Base-by-base conservation (phyloP, 768 basidiomycete genomes). In the Pleurotus tuber-regium region DNA sequence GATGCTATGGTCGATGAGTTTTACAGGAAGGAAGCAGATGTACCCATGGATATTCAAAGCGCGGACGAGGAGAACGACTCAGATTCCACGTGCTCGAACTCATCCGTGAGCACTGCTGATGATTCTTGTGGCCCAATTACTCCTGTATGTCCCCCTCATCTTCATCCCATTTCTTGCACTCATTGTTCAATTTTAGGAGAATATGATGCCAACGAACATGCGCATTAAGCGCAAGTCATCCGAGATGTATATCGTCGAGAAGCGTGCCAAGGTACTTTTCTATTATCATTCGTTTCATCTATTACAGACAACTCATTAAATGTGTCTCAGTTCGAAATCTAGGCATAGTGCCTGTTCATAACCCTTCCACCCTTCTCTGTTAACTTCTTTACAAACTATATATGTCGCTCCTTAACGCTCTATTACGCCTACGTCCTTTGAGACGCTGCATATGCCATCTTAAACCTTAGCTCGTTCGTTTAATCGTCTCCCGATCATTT, bases 221-320 rank as follows among this genome's bases (percentile, higher is more conserved):
- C 63, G 67, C 25, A 62, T 67, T 51, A 74, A 74, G 55, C 69
- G 72, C 57, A 73, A 73, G 54, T 68, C 69, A 10, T 53, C 55
- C 23, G 66, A 67, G 33, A 42, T 62, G 25, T 61, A 57, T 9
- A 59, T 57, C 23, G 43, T 56, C 24, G 72, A 70, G 54, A 77
- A 75, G 54, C 68, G 73, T 28, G 66, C 71, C n/a, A 75, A 68
- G 65, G 73, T 70, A 47, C 36, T 25, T 18, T 33, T 11, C 9
- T 39, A 26, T 41, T 25, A 19, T 19, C 38, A 10, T 40, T 19
- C 41, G 31, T 48, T 14, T 42, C 40, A 42, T 25, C 14, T 21
- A n/a, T 14, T 14, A 10, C 23, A 19, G n/a, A 26, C 14, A 39
- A 36, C 25, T 36, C 19, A 49, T 29, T 8, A 31, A 31, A 8